Evolutionary conservation across 2,329 filamentous ascomycete species (phyloP).

Genomic region (Lachnellula hyalina): DNA sequence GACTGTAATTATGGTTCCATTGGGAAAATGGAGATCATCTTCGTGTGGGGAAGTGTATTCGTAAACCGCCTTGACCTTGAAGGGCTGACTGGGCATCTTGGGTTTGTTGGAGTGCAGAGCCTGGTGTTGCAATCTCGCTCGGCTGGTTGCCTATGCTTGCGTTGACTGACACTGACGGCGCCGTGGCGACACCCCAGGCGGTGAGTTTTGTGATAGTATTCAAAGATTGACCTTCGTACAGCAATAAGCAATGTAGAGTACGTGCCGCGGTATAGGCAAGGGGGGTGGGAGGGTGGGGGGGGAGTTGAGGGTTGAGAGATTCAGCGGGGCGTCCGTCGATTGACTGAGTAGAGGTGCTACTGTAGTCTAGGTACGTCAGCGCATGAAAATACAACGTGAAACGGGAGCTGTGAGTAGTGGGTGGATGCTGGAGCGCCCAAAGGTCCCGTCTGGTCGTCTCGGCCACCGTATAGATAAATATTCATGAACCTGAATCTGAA

Average conservation of each 20-base stretch:
- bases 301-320: conserved; percentile 10
- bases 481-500: no score
- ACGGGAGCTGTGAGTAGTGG: no score
- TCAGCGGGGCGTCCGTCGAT: conserved; percentile 25
- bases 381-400: no score
- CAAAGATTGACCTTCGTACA: conserved; percentile 8
- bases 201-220: conserved; percentile 6
- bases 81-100: conserved; percentile 66
- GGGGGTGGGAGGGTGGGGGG: conserved; percentile 3
- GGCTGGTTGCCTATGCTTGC: conserved; percentile 19
- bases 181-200: conserved; percentile 14
- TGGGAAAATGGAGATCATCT: conserved; percentile 83
- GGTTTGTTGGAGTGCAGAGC: conserved; percentile 29
- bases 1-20: conserved; percentile 88
- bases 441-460: no score
- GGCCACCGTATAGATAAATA: no score
- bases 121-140: conserved; percentile 15
- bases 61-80: conserved; percentile 94
- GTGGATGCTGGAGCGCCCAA: no score
- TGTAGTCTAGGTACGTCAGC: no score
- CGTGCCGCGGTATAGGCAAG: conserved; percentile 18
- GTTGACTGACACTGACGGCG: conserved; percentile 10
- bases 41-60: conserved; percentile 92
- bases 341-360: background rate
- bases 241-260: conserved; percentile 8